These are phyloP conservation scores for Gyromitra esculenta DNA, from an alignment of 2,329 filamentous ascomycete species.

Conservation along the genomic window DNA sequence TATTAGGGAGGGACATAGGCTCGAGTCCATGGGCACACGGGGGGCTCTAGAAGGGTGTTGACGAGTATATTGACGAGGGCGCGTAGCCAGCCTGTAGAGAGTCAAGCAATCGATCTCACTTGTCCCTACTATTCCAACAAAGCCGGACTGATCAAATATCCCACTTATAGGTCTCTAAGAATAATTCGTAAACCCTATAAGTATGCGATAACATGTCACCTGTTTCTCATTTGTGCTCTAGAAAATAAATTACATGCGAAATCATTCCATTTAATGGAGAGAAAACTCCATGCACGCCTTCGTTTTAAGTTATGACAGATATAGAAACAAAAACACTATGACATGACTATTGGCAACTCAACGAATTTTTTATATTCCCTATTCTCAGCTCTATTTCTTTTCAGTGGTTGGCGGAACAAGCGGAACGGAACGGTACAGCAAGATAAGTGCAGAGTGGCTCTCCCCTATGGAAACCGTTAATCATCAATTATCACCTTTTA, in stretches of 20 bases:
- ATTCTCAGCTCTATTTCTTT: slow-evolving; percentile 34
- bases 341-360: slow-evolving; percentile 11
- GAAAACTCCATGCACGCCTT: slow-evolving; percentile 22
- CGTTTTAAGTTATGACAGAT: slow-evolving; percentile 33
- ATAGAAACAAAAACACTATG: slow-evolving; percentile 13
- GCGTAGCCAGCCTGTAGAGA: no score
- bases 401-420: slow-evolving; percentile 43
- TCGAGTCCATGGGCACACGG: no score
- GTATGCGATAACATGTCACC: background rate
- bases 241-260: slow-evolving; percentile 20
- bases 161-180: slow-evolving; percentile 2
- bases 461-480: slow-evolving; percentile 65
- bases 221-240: slow-evolving; percentile 10
- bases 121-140: no score
- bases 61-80: no score
- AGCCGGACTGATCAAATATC: background rate
- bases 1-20: no score
- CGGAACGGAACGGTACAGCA: slow-evolving; percentile 69
- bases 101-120: no score
- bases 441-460: slow-evolving; percentile 81
- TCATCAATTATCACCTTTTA: slow-evolving; percentile 20
- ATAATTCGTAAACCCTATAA: slow-evolving; percentile 17
- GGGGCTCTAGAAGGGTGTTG: no score
- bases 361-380: background rate
- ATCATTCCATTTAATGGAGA: background rate